Evolutionary conservation across 176 grass and related monocot genomes (phyloP).

Genomic region (Metroxylon sagu): DNA sequence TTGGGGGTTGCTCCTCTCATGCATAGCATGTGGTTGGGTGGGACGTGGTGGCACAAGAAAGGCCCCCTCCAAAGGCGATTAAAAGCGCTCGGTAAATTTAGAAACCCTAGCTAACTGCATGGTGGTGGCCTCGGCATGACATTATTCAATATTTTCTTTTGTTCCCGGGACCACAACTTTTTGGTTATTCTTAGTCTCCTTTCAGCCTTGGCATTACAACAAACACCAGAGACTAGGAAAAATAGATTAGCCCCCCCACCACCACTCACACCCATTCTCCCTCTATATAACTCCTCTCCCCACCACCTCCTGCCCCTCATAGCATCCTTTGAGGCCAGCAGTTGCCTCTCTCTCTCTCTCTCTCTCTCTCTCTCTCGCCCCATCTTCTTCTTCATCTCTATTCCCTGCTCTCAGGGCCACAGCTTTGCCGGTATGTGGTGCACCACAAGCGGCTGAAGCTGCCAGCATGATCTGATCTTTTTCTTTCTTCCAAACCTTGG

Average conservation of each 20-base stretch:
- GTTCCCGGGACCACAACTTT: not conserved
- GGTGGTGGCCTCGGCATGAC: not conserved
- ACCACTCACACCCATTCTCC: too few relatives aligned
- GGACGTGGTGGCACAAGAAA: not conserved
- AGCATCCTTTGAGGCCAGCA: too few relatives aligned
- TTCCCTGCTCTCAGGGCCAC: not conserved
- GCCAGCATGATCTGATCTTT: conserved; percentile 64
- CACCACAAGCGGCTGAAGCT: conserved; percentile 63
- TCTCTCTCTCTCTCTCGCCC: not conserved
- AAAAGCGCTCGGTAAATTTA: not conserved
- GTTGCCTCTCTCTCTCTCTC: too few relatives aligned
- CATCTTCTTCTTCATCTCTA: too few relatives aligned
- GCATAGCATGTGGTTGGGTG: not conserved
- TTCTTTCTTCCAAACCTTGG: too few relatives aligned
- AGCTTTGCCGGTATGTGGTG: not conserved
- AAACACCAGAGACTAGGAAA: not conserved
- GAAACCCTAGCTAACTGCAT: conserved; percentile 1
- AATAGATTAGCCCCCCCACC: too few relatives aligned
- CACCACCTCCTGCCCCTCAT: too few relatives aligned
- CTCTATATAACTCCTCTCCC: too few relatives aligned
- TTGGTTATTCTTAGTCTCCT: not conserved
- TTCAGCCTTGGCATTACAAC: not conserved
- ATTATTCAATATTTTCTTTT: not conserved
- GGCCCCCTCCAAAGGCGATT: not conserved
- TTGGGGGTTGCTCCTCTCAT: too few relatives aligned